phyloP scores from a whole-genome alignment of 129 eudicot genomes.

The Daucus carota region DNA sequence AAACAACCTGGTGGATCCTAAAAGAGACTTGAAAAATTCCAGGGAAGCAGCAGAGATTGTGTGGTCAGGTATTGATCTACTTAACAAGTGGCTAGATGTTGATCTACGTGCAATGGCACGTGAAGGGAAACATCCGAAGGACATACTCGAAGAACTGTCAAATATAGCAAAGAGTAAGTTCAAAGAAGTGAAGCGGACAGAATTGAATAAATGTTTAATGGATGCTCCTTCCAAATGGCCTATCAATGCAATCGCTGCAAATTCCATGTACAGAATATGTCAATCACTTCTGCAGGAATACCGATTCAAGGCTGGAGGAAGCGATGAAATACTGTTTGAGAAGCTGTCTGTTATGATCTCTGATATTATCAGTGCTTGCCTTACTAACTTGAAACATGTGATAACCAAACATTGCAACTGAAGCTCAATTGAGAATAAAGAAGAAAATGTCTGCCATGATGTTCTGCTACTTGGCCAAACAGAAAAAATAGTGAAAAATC shows the following conservation, averaged over 20 bases:
- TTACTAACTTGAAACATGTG: constrained; percentile 47
- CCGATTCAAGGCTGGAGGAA: constrained; percentile 10
- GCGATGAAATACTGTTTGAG: constrained; percentile 24
- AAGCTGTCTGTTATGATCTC: constrained; percentile 38
- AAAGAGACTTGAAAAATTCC: constrained; percentile 12
- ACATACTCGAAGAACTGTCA: constrained; percentile 33
- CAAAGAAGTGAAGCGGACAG: constrained; percentile 31
- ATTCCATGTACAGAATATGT: constrained; percentile 65
- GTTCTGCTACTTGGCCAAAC: constrained; percentile 57
- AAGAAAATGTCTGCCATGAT: constrained; percentile 40
- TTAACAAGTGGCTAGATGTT: constrained; percentile 54
- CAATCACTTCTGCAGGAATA: constrained; percentile 32
- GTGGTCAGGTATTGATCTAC: constrained; percentile 69
- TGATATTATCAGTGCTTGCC: constrained; percentile 50
- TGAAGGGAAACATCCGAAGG: constrained; percentile 22
- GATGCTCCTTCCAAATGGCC: constrained; percentile 60
- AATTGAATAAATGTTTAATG: constrained; percentile 27
- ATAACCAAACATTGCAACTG: constrained; percentile 48
- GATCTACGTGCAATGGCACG: constrained; percentile 37
- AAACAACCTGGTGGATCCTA: not conserved
- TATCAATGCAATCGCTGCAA: constrained; percentile 45
- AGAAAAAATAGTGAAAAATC: constrained; percentile 36
- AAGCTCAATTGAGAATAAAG: constrained; percentile 52
- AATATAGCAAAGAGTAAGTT: constrained; percentile 35
- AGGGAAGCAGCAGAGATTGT: constrained; percentile 56